phyloP scores from a whole-genome alignment of 768 basidiomycete genomes.

The Phanerochaete sordida region DNA sequence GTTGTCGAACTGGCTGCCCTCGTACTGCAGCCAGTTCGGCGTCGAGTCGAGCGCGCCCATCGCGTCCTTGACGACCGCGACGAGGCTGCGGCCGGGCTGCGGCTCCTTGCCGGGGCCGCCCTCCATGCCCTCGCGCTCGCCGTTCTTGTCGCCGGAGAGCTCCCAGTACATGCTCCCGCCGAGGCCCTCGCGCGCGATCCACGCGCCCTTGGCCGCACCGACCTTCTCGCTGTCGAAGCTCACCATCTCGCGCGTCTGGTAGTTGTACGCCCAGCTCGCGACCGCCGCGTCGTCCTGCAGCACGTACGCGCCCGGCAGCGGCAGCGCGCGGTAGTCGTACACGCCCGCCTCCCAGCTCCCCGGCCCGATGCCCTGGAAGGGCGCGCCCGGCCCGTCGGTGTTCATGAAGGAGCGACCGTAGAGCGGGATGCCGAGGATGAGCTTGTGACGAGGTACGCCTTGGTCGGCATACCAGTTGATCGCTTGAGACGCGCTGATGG shows the following conservation, averaged over 20 bases:
- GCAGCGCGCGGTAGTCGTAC: slow-evolving; percentile 93
- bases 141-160: slow-evolving; percentile 79
- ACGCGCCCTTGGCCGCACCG: slow-evolving; percentile 72
- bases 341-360: slow-evolving; percentile 90
- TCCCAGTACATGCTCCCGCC: slow-evolving; percentile 98
- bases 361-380: slow-evolving; percentile 78
- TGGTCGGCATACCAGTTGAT: slow-evolving; percentile 66
- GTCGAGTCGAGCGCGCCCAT: slow-evolving; percentile 71
- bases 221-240: slow-evolving; percentile 76
- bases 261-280: slow-evolving; percentile 86
- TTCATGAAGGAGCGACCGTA: slow-evolving; percentile 91
- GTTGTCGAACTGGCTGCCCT: slow-evolving; percentile 76
- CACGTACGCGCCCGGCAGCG: slow-evolving; percentile 66
- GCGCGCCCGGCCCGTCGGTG: slow-evolving; percentile 75
- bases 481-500: slow-evolving; percentile 58
- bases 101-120: slow-evolving; percentile 69
- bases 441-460: slow-evolving; percentile 75
- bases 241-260: slow-evolving; percentile 71
- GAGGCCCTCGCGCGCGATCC: slow-evolving; percentile 70
- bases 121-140: slow-evolving; percentile 70
- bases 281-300: slow-evolving; percentile 60
- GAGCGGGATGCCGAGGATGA: slow-evolving; percentile 88
- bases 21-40: slow-evolving; percentile 82
- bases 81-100: slow-evolving; percentile 66
- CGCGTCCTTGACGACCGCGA: slow-evolving; percentile 70